A percentile compares a stretch with the other conserved stretches of the same genome.
These are phyloP conservation scores for Sungouiella blattae DNA, from an alignment of 805 yeast genomes.

Conservation along the genomic window DNA sequence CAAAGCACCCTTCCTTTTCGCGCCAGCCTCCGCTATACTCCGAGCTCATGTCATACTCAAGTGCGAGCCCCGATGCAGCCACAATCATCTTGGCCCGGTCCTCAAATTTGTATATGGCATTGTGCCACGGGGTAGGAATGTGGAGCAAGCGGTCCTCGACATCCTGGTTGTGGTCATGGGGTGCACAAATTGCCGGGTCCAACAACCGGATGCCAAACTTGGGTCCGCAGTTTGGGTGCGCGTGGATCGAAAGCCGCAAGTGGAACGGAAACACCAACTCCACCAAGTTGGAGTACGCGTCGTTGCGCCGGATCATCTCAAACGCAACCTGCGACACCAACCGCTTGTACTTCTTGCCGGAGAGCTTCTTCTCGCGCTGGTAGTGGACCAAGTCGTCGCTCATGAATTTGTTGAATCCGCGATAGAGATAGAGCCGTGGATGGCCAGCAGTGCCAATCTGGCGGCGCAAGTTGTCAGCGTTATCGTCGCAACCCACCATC, in stretches of 20 bases:
- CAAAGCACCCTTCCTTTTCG: conserved; percentile 11
- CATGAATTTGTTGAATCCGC: conserved; percentile 62
- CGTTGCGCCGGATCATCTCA: conserved; percentile 60
- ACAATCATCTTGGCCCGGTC: conserved; percentile 24
- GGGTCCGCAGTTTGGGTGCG: conserved; percentile 58
- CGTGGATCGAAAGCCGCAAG: conserved; percentile 58
- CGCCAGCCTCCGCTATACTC: conserved; percentile 18
- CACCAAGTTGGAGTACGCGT: conserved; percentile 61
- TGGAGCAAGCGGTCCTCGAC: conserved; percentile 46
- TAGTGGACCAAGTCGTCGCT: conserved; percentile 50
- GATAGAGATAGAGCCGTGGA: conserved; percentile 48
- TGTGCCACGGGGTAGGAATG: conserved; percentile 69
- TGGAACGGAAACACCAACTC: conserved; percentile 59
- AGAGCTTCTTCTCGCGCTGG: conserved; percentile 32
- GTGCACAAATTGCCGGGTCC: conserved; percentile 39
- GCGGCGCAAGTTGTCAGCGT: conserved; percentile 28
- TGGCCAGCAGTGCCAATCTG: conserved; percentile 40
- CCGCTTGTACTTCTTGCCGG: conserved; percentile 50
- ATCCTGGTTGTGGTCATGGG: conserved; percentile 44
- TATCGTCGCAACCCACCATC: conserved; percentile 37
- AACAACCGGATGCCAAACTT: conserved; percentile 55
- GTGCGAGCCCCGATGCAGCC: conserved; percentile 11
- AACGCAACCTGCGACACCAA: conserved; percentile 52
- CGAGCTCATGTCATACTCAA: conserved; percentile 8
- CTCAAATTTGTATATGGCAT: conserved; percentile 44